A percentile compares a stretch with the other conserved stretches of the same genome.
These are phyloP conservation scores for Cercospora sp. DNA, from an alignment of 2,329 filamentous ascomycete genomes.

Conservation along the genomic window DNA sequence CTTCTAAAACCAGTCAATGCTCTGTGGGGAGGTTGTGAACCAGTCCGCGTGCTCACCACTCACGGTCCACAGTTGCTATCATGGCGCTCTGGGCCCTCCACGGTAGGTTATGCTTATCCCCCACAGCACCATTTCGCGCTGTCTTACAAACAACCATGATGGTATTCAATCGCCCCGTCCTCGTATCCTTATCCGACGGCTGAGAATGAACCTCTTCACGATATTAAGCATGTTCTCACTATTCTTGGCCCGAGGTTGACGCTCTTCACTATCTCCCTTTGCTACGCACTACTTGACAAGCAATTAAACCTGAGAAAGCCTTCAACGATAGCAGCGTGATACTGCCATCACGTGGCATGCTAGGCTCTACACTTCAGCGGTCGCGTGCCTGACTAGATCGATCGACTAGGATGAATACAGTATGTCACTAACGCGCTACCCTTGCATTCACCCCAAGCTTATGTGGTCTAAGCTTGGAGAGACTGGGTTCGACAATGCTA, in stretches of 20 bases:
- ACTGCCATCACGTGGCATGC: background rate
- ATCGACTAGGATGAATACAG: background rate
- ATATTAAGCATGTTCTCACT: background rate
- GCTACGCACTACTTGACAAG: background rate
- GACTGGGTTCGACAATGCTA: background rate
- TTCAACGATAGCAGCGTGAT: background rate
- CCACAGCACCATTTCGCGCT: background rate
- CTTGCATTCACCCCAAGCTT: background rate
- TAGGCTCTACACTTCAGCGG: background rate
- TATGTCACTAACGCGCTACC: background rate
- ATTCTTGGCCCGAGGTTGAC: background rate
- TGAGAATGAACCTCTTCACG: background rate
- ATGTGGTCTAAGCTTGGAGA: background rate
- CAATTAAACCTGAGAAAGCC: background rate
- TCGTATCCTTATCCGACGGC: background rate
- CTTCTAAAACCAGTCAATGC: background rate
- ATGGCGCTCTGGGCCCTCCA: background rate
- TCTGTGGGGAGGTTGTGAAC: background rate
- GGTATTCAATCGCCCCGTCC: background rate
- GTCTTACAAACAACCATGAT: background rate
- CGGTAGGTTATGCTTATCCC: background rate
- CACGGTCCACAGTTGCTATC: background rate
- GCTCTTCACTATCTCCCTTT: background rate
- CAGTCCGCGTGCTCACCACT: background rate
- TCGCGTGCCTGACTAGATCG: background rate